A percentile compares a stretch with the other conserved stretches of the same genome.
Evolutionary conservation across 1,139 yeast genomes (phyloP).

Genomic region (Blastobotrys aristatus): DNA sequence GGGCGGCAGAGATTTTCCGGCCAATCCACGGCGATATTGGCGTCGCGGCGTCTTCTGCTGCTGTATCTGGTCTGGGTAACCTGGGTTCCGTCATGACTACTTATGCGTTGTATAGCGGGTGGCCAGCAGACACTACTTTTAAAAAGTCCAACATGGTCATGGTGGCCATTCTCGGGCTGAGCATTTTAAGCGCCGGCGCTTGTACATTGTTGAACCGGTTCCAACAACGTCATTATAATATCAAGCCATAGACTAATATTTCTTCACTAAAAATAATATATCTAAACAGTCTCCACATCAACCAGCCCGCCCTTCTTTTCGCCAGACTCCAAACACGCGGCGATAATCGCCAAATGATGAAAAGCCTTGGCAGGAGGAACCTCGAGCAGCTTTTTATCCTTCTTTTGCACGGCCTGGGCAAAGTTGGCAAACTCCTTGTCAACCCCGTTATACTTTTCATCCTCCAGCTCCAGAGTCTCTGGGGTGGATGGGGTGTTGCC

Average conservation of each 20-base stretch:
- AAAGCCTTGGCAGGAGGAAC: slow-evolving; percentile 71
- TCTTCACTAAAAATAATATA: no score
- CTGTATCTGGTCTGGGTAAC: slow-evolving; percentile 82
- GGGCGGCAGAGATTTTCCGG: slow-evolving; percentile 74
- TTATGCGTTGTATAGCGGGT: slow-evolving; percentile 77
- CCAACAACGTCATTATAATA: slow-evolving; percentile 9
- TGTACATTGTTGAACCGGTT: slow-evolving; percentile 29
- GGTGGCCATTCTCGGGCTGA: slow-evolving; percentile 67
- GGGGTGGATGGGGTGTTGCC: slow-evolving; percentile 43
- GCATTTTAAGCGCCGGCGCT: slow-evolving; percentile 48
- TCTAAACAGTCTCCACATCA: slow-evolving; percentile 39
- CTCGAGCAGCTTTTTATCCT: slow-evolving; percentile 55
- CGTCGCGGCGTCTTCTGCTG: slow-evolving; percentile 73
- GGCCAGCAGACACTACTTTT: slow-evolving; percentile 72
- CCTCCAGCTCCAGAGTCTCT: slow-evolving; percentile 42
- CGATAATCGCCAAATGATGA: slow-evolving; percentile 86
- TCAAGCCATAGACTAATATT: background rate
- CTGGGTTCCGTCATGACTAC: slow-evolving; percentile 82
- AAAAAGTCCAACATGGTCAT: slow-evolving; percentile 78
- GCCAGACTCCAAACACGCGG: slow-evolving; percentile 74
- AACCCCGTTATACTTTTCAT: slow-evolving; percentile 54
- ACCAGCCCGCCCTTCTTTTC: slow-evolving; percentile 54
- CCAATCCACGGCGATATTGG: slow-evolving; percentile 78
- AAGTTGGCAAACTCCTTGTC: slow-evolving; percentile 68
- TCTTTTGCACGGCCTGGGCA: slow-evolving; percentile 58